Conservation (phyloP, 768 basidiomycete genomes). For the Chalciporus piperatus region DNA sequence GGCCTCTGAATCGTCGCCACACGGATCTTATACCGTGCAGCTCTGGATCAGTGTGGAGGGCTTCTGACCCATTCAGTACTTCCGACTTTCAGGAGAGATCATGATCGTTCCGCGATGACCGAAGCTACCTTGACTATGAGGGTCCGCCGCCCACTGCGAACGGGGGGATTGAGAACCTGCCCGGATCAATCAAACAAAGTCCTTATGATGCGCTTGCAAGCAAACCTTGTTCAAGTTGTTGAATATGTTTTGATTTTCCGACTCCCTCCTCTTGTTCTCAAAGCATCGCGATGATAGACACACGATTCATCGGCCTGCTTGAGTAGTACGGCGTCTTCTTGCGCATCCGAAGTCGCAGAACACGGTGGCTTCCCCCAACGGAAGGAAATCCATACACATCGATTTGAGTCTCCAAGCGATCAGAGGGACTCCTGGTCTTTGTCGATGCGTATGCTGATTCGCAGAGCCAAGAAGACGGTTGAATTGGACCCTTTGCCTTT, state of each 20-base stretch:
- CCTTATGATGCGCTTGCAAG: too few relatives aligned
- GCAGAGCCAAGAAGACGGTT: not conserved
- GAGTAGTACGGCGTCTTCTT: slow-evolving; percentile 1
- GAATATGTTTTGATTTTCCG: not conserved
- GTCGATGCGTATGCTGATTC: slow-evolving; percentile 14
- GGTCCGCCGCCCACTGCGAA: too few relatives aligned
- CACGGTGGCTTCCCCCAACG: not conserved
- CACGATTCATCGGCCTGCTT: not conserved
- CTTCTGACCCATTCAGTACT: not conserved
- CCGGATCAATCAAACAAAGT: too few relatives aligned
- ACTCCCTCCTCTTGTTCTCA: not conserved
- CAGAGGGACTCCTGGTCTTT: slow-evolving; percentile 1
- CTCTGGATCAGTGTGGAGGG: not conserved
- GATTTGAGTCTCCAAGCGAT: slow-evolving; percentile 13
- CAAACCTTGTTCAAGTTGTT: not conserved
- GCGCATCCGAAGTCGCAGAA: slow-evolving; percentile 16
- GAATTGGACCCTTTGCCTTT: not conserved
- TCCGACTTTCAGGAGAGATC: too few relatives aligned
- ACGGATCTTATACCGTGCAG: not conserved
- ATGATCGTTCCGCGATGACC: too few relatives aligned
- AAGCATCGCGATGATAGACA: not conserved
- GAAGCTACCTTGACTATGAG: too few relatives aligned
- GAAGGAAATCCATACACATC: not conserved
- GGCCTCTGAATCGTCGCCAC: not conserved
- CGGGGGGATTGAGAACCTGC: too few relatives aligned